Evolutionary conservation across 2,329 filamentous ascomycete genomes (phyloP), one percentile per base, ranked within the genome.

Genomic region (Emydomyces testavorans): DNA sequence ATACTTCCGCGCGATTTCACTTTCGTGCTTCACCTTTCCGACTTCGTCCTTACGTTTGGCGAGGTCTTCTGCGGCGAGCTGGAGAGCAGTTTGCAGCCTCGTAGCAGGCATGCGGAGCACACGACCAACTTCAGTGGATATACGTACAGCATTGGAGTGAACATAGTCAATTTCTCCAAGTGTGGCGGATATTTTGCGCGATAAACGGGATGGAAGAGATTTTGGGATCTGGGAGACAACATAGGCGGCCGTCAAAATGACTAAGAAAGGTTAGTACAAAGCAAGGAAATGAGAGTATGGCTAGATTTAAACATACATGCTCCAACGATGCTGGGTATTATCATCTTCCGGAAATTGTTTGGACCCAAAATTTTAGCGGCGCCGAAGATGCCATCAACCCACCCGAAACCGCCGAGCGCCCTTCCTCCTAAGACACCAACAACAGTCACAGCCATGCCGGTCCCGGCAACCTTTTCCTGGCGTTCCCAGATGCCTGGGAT

Each of bases 401-500:
- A 96, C 43, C 84, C 82, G 56, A 84, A 80, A 52, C 88, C 84
- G 51, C 89, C 87, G 32, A 98, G 71, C 60, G 92, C 74, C 40
- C 87, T 78, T 41, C 83, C 79, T 49, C 90, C 87, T 3, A 96
- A 73, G 1, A 94, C 86, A 49, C 87, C 89, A 7, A 85, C 85
- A 29, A 94, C 77, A 1, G 92, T 98, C 60, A 98, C 75, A 4
- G 90, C 92, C 83, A 98, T 89, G 54, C 92, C 85, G 2, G 89
- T 93, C 32, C 90, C 87, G 4, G 90, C 89, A 48, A 93, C 75
- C 73, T 96, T 98, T 67, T 98, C 92, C 63, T 96, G 90, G 46
- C 81, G 77, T 60, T 95, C 87, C 70, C 94, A 76, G 4, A 96
- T 69, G 8, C 80, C 84, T 15, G 80, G 75, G 64, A 88, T 74